Conservation (phyloP, 2,329 filamentous ascomycete species). For the Monilinia fructicola region DNA sequence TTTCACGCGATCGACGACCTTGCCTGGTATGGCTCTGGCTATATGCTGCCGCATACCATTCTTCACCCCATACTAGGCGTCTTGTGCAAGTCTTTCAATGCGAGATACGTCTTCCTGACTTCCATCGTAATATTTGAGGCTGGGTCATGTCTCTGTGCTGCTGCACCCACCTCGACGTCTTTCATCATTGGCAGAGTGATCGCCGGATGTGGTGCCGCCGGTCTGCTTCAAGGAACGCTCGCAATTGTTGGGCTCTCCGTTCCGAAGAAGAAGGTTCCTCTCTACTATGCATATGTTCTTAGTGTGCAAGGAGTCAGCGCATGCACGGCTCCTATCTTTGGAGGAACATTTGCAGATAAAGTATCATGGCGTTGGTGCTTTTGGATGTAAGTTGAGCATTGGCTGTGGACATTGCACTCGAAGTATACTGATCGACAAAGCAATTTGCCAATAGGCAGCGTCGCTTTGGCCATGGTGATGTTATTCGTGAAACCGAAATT, state of each 20-base stretch:
- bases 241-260: conserved; percentile 51
- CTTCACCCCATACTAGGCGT: too few relatives aligned
- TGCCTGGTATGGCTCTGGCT: conserved; percentile 40
- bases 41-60: not conserved
- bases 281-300: conserved; percentile 20
- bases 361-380: conserved; percentile 43
- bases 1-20: conserved; percentile 53
- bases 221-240: conserved; percentile 49
- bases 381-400: conserved; percentile 18
- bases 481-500: not conserved
- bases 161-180: not conserved
- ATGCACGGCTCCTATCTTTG: conserved; percentile 37
- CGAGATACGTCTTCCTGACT: too few relatives aligned
- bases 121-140: too few relatives aligned
- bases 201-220: conserved; percentile 1
- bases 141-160: conserved; percentile 4
- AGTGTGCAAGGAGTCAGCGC: conserved; percentile 16
- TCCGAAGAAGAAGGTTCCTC: not conserved
- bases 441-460: conserved; percentile 27
- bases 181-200: conserved; percentile 5
- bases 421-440: not conserved
- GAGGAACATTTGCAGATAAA: conserved; percentile 45
- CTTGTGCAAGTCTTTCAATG: too few relatives aligned
- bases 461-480: conserved; percentile 9
- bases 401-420: not conserved